Evolutionary conservation across 805 yeast species (phyloP).

Genomic region (Ogataea pilisensis): DNA sequence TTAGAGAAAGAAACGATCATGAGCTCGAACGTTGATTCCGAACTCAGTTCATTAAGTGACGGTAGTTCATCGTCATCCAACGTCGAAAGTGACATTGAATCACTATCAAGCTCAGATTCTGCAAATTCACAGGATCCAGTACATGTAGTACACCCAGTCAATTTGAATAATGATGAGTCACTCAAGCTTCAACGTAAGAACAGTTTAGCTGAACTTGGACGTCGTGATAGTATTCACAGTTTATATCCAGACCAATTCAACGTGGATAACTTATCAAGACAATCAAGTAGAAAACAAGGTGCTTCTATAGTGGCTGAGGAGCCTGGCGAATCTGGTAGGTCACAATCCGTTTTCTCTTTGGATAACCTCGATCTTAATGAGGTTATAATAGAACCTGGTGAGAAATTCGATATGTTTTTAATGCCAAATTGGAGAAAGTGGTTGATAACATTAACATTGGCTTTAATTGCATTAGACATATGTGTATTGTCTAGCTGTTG

Average conservation of each 20-base stretch:
- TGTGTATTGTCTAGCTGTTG: slow-evolving; percentile 70
- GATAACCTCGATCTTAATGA: slow-evolving; percentile 11
- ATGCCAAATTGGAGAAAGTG: slow-evolving; percentile 50
- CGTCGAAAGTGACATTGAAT: not conserved
- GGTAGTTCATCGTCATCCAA: too few relatives aligned
- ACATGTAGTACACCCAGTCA: too few relatives aligned
- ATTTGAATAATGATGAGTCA: not conserved
- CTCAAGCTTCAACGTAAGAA: slow-evolving; percentile 2
- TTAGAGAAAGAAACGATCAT: too few relatives aligned
- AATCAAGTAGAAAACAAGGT: slow-evolving; percentile 1
- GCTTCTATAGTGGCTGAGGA: not conserved
- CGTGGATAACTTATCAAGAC: slow-evolving; percentile 10
- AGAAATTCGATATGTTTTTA: slow-evolving; percentile 13
- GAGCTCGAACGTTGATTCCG: too few relatives aligned
- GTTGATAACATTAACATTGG: slow-evolving; percentile 49
- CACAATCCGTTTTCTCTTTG: not conserved
- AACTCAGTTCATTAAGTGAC: too few relatives aligned
- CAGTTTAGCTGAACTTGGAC: slow-evolving; percentile 3
- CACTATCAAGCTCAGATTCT: slow-evolving; percentile 1
- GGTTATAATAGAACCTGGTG: slow-evolving; percentile 16
- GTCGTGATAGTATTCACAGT: slow-evolving; percentile 14
- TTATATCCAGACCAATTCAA: slow-evolving; percentile 19
- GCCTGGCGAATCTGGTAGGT: not conserved
- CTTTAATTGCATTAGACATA: slow-evolving; percentile 53
- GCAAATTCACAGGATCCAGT: too few relatives aligned